Evolutionary conservation across 164 flowering plant genomes (phyloP).

Genomic region (Euptelea pleiosperma): DNA sequence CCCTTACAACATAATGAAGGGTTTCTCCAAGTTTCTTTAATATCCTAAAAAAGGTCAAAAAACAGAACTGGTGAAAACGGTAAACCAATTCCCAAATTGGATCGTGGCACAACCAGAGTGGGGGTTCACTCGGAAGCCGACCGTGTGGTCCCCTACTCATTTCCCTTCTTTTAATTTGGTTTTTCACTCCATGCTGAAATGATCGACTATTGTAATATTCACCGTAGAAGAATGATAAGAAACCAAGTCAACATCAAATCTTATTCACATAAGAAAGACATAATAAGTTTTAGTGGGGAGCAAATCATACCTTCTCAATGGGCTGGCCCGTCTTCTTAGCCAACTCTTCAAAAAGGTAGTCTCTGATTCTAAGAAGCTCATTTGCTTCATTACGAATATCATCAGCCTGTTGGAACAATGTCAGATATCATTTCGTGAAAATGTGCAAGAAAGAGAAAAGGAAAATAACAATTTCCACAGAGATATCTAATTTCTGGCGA

Average conservation of each 20-base stretch:
- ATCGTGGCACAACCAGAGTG: too few species aligned
- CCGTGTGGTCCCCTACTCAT: too few species aligned
- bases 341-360: slow-evolving; percentile 71
- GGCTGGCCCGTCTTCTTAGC: slow-evolving; percentile 84
- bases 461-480: neutral
- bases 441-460: neutral
- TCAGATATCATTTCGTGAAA: neutral
- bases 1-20: too few species aligned
- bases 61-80: too few species aligned
- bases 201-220: neutral
- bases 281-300: neutral
- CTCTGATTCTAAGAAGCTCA: slow-evolving; percentile 75
- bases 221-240: neutral
- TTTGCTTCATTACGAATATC: slow-evolving; percentile 79
- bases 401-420: slow-evolving; percentile 62
- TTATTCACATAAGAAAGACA: neutral
- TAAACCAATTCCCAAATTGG: too few species aligned
- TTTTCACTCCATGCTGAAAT: too few species aligned
- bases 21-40: too few species aligned
- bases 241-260: neutral
- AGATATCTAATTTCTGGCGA: neutral
- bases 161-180: too few species aligned
- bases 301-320: slow-evolving; percentile 60
- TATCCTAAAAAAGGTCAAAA: too few species aligned
- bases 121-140: too few species aligned